Percentiles rank a stretch among this genome's conserved stretches.
These are phyloP conservation scores for Leishmania lainsoni DNA, from an alignment of 208 protist genomes.

Conservation along the genomic window DNA sequence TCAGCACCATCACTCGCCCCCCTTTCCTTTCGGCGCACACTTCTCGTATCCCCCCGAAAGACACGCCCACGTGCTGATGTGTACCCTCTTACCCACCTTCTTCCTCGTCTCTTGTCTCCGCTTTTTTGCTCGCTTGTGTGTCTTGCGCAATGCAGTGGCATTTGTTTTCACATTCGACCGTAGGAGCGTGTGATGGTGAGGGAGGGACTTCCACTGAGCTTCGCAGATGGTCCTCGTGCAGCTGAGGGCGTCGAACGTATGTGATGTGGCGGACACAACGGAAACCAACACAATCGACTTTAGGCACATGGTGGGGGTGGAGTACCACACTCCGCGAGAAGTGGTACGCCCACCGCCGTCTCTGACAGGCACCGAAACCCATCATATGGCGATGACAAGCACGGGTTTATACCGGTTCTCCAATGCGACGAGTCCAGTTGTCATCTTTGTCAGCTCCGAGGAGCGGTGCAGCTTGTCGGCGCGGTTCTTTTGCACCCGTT, in stretches of 20 bases:
- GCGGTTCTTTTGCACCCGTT: constrained; percentile 70
- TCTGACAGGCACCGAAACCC: constrained; percentile 8
- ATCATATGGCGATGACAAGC: not conserved
- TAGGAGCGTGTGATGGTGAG: not conserved
- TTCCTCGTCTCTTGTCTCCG: not conserved
- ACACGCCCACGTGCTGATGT: not conserved
- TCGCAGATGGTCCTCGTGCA: constrained; percentile 23
- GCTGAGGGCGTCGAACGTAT: constrained; percentile 19
- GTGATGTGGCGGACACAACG: constrained; percentile 7
- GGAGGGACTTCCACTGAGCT: not conserved
- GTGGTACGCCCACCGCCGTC: constrained; percentile 32
- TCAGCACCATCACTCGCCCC: not conserved
- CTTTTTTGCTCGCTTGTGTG: not conserved
- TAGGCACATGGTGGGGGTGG: constrained; percentile 17
- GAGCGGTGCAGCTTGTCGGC: constrained; percentile 51
- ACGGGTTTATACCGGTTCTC: constrained; percentile 36
- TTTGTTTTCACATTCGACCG: too few relatives aligned
- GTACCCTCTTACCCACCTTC: not conserved
- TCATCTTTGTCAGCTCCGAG: constrained; percentile 67
- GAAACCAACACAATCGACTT: constrained; percentile 41
- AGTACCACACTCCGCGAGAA: constrained; percentile 23
- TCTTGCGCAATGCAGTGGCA: not conserved
- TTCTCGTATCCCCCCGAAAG: not conserved
- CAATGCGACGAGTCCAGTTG: constrained; percentile 44
- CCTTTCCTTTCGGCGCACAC: too few relatives aligned